These are phyloP conservation scores for Podila verticillata DNA, from an alignment of 192 early-diverging fungal species.

Conservation along the genomic window DNA sequence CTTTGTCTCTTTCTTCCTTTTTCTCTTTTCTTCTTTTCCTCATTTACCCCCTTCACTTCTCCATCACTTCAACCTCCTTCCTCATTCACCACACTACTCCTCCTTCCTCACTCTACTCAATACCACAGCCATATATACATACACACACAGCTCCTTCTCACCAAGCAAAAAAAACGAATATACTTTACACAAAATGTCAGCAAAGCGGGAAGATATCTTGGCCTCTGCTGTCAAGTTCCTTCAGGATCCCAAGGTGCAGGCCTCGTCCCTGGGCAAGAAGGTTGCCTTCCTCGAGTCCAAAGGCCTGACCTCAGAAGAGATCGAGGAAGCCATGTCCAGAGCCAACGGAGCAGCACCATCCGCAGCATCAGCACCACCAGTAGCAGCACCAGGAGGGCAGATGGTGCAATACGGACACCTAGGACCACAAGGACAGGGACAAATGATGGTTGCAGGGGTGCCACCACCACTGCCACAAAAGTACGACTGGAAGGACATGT, in stretches of 20 bases:
- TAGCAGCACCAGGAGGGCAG: neutral
- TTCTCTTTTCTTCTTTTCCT: neutral
- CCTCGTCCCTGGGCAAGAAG: conserved; percentile 88
- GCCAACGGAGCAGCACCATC: conserved; percentile 59
- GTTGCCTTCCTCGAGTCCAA: conserved; percentile 97
- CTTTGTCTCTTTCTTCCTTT: neutral
- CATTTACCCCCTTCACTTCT: neutral
- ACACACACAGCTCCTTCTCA: neutral
- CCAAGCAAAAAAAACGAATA: neutral
- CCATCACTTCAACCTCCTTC: neutral
- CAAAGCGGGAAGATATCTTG: conserved; percentile 76
- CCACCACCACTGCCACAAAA: conserved; percentile 60
- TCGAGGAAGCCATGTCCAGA: conserved; percentile 85
- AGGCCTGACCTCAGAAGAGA: conserved; percentile 91
- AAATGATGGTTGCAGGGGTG: conserved; percentile 24
- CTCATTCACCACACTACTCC: neutral
- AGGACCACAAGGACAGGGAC: conserved; percentile 29
- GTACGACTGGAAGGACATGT: conserved; percentile 94
- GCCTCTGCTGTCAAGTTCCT: conserved; percentile 92
- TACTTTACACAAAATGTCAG: conserved; percentile 34
- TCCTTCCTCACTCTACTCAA: neutral
- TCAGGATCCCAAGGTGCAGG: conserved; percentile 90
- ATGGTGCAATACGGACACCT: conserved; percentile 13
- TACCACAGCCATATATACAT: neutral
- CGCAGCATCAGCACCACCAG: conserved; percentile 13